phyloP scores from a whole-genome alignment of 352 stramenopile genomes.

The Globisporangium lucens region DNA sequence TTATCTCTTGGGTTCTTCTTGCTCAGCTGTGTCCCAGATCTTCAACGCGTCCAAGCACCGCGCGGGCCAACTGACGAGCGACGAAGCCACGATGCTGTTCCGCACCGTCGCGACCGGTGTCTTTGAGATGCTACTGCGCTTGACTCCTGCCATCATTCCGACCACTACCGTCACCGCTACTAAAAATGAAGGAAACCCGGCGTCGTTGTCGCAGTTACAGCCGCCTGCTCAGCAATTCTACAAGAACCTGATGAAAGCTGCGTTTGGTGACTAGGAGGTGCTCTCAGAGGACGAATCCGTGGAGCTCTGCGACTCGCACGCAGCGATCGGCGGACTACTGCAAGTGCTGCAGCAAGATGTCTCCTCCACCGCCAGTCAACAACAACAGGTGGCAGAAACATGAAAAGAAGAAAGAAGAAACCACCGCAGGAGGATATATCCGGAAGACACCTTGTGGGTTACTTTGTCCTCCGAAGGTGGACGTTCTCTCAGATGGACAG shows the following conservation, averaged over 20 bases:
- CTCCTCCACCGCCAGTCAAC: neutral
- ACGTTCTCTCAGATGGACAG: too few species aligned
- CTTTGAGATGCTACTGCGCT: slow-evolving; percentile 15
- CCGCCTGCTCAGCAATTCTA: slow-evolving; percentile 7
- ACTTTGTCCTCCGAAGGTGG: too few species aligned
- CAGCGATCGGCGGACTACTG: slow-evolving; percentile 18
- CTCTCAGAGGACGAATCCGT: slow-evolving; percentile 21
- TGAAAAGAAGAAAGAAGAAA: too few species aligned
- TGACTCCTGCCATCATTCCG: neutral
- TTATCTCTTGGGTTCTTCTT: too few species aligned
- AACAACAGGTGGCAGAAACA: too few species aligned
- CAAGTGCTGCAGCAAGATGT: neutral
- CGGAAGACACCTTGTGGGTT: too few species aligned
- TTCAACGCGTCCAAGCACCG: slow-evolving; percentile 35
- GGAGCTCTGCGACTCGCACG: slow-evolving; percentile 13
- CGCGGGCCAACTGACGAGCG: slow-evolving; percentile 23
- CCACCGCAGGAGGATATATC: too few species aligned
- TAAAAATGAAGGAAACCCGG: neutral
- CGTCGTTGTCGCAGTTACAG: too few species aligned
- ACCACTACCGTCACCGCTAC: neutral
- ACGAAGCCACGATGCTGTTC: slow-evolving; percentile 33
- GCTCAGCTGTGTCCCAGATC: slow-evolving; percentile 25
- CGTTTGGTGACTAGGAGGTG: slow-evolving; percentile 27
- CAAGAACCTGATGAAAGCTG: slow-evolving; percentile 28
- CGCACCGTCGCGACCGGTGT: slow-evolving; percentile 17